Base-by-base conservation (phyloP, 371 early-diverging fungal genomes). In the Amoeboaphelidium protococcarum region DNA sequence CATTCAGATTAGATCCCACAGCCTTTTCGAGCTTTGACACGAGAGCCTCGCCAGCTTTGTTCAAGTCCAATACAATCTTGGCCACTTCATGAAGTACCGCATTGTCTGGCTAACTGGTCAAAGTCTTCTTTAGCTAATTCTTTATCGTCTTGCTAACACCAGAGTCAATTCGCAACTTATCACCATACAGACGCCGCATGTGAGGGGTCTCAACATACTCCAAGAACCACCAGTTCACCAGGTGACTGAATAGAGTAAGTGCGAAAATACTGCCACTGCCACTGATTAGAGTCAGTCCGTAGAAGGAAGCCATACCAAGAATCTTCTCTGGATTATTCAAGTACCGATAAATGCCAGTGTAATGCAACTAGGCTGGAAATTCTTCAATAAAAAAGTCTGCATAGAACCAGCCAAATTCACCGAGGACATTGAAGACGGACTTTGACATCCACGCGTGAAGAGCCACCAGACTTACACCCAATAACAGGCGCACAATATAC, bases 321-420 rank as follows among this genome's bases (percentile, higher is more conserved):
- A 57, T 80, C 37, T 81, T 80, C 49, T 86, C 86, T 1, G 88
- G 88, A 54, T 84, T 82, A 56, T 86, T 87, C 23, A 86, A 67
- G 46, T 69, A 78, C 4, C 61, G 52, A 51, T 59, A 59, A 2
- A 59, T 45, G 52, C 77, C 67, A 50, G 25, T 45, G 25, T 50
- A 50, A 6, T 48, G 50, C 48, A 40, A 26, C 25, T 37, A 13
- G 55, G 51, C 56, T 42, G 64, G 65, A 25, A 70, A 62, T 16
- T 72, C 73, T 42, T 78, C 76, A 25, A 84, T 67, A 56, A 83
- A 84, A 59, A 80, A 80, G 47, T 81, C 84, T n/a, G 76, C 81
- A 61, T 79, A 80, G 55, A 82, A 78, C 85, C 85, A 91, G 2
- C 89, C 89, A 57, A 78, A 81, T 46, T 82, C 79, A 23, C 90